Base-by-base conservation (phyloP, 1,284 basidiomycete genomes). In the Phaffia rhodozyma region DNA sequence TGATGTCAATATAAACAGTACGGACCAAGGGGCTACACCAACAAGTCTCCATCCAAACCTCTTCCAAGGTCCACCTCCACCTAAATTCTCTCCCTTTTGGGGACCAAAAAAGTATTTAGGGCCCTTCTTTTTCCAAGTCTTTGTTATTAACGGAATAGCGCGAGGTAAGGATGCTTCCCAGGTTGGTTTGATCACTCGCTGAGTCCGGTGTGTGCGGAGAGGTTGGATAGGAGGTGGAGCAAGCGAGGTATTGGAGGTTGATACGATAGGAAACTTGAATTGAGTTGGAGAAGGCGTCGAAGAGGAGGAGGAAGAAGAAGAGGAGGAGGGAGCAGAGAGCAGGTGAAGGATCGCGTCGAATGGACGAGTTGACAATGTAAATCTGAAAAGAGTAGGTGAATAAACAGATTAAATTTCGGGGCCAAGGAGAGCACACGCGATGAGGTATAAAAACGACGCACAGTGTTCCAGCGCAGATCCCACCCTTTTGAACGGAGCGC, bases 311-410 rank as follows among this genome's bases (percentile, higher is more conserved):
- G 58, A 55, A 23, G 38, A 48, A 18, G 57, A 18, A 18, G 51
- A 38, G 29, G 60, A 57, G 5, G 47, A 30, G 7, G 63, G 58
- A 4, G 63, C 57, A 38, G 30, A 30, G n/a, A 65, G 63, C 2
- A 65, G 55, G 32, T 30, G 34, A 7, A 65, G 63, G 47, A 59
- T 47, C 21, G 63, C 59, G 53, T 65, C 63, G 49, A 65, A 65
- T 1, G 63, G 63, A 4, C 63, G 63, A 5, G 63, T 49, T 18
- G 63, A 65, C 25, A 65, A 55, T 27, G 54, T 32, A 20, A 63
- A 63, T 1, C 62, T 63, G 20, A 18, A 56, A 58, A 29, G 20
- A 48, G 54, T 34, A 23, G 49, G 16, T 34, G 32, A 34, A 48
- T 9, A 16, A 43, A 11, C 38, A 43, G 13, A 43, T 43, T 11